phyloP scores from a whole-genome alignment of 306 rosid species.

The Glycine tomentella region DNA sequence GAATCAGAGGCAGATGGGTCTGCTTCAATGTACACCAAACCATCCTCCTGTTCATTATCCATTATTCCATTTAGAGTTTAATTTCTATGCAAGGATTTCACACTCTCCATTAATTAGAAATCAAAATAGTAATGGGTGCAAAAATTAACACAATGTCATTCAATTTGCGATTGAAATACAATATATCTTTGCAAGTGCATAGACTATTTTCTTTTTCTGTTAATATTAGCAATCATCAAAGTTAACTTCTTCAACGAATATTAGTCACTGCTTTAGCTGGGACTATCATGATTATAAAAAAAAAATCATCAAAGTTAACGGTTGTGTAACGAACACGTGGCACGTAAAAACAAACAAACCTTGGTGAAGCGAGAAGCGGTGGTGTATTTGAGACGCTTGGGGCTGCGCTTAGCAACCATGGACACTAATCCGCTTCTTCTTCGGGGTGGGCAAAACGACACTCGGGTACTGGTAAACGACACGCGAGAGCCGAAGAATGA shows the following conservation, averaged over 20 bases:
- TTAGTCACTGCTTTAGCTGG: too few relatives aligned
- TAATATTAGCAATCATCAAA: too few relatives aligned
- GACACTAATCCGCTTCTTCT: constrained; percentile 48
- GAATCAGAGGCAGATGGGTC: constrained; percentile 74
- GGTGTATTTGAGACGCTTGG: constrained; percentile 92
- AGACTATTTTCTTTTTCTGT: neutral
- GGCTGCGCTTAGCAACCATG: constrained; percentile 79
- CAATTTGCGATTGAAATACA: too few relatives aligned
- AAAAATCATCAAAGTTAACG: too few relatives aligned
- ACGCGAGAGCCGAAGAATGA: constrained; percentile 46
- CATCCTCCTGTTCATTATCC: constrained; percentile 63
- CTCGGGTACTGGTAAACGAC: neutral
- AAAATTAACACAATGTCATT: too few relatives aligned
- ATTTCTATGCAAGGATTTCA: too few relatives aligned
- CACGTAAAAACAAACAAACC: constrained; percentile 49
- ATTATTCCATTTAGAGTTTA: neutral
- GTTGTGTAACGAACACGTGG: neutral
- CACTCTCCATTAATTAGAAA: too few relatives aligned
- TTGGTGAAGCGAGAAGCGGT: constrained; percentile 74
- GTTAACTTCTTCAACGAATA: too few relatives aligned
- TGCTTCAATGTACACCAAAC: constrained; percentile 74
- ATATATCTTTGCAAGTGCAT: neutral
- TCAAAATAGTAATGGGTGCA: too few relatives aligned
- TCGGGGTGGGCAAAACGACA: constrained; percentile 23
- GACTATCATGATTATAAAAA: too few relatives aligned